A percentile compares a stretch with the other conserved stretches of the same genome.
phyloP scores from a whole-genome alignment of 83 land plant species.

The Picea abies region DNA sequence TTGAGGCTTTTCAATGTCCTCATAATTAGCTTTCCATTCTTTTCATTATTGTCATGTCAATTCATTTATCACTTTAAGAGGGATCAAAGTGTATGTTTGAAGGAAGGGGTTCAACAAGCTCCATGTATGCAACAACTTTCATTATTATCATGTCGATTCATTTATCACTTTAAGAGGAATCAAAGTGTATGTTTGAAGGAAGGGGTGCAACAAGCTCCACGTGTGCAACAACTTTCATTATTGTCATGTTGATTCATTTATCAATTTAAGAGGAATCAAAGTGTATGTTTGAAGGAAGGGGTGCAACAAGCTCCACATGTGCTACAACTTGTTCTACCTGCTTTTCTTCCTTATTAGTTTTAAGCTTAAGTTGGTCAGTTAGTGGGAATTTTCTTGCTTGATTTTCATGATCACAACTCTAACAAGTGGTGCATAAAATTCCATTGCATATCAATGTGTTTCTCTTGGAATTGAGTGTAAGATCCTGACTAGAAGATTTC shows the following conservation, averaged over 20 bases:
- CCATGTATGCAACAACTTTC: constrained; percentile 30
- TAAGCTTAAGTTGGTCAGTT: neutral
- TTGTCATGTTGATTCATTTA: no score
- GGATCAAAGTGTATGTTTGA: constrained; percentile 23
- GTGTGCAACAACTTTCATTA: no score
- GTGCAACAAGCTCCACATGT: no score
- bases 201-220: no score
- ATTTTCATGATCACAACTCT: neutral
- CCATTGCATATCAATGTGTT: neutral
- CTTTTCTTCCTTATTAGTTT: constrained; percentile 12
- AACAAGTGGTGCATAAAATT: neutral
- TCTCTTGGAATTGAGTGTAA: neutral
- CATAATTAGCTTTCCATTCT: no score
- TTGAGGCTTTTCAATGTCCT: no score
- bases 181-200: no score
- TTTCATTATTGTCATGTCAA: no score
- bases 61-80: neutral
- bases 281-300: no score
- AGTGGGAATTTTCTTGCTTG: neutral
- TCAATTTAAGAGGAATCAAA: no score
- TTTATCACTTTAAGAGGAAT: no score
- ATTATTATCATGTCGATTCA: no score
- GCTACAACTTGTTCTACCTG: constrained; percentile 29
- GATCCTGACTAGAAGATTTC: neutral
- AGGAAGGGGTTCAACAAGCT: constrained; percentile 30